Evolutionary conservation across 345 rosid species (phyloP).

Genomic region (Conringia planisiliqua): DNA sequence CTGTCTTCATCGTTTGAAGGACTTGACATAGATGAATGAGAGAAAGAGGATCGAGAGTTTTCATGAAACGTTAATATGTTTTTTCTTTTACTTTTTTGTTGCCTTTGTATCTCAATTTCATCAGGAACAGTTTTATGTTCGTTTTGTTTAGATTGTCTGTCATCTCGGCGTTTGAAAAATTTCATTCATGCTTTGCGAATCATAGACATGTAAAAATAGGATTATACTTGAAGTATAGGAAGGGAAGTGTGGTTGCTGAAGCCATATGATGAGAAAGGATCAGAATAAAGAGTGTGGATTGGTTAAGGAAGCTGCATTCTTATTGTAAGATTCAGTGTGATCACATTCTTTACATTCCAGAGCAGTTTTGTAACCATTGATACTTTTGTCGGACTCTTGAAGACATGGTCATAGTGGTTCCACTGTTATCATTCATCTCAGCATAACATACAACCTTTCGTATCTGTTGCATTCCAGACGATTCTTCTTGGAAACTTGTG

Average conservation of each 20-base stretch:
- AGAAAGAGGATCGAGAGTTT: neutral
- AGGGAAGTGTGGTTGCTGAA: neutral
- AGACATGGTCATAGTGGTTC: neutral
- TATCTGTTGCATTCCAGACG: neutral
- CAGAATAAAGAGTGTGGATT: neutral
- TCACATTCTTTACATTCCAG: neutral
- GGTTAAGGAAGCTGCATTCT: neutral
- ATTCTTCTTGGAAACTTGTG: neutral
- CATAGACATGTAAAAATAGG: neutral
- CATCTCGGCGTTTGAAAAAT: slow-evolving; percentile 1
- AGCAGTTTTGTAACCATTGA: neutral
- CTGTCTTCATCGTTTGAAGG: slow-evolving; percentile 30
- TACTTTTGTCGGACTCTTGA: neutral
- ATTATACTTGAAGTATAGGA: no score
- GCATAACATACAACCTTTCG: neutral
- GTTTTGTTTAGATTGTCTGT: slow-evolving; percentile 12
- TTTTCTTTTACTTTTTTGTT: neutral
- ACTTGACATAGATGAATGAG: slow-evolving; percentile 27
- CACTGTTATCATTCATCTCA: neutral
- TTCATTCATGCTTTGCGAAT: neutral
- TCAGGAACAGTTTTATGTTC: neutral
- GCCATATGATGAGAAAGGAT: neutral
- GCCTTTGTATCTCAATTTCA: neutral
- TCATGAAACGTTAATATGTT: neutral
- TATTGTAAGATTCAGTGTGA: neutral